These are phyloP conservation scores for Heracleum sosnowskyi DNA, from an alignment of 129 eudicot genomes.

Conservation along the genomic window DNA sequence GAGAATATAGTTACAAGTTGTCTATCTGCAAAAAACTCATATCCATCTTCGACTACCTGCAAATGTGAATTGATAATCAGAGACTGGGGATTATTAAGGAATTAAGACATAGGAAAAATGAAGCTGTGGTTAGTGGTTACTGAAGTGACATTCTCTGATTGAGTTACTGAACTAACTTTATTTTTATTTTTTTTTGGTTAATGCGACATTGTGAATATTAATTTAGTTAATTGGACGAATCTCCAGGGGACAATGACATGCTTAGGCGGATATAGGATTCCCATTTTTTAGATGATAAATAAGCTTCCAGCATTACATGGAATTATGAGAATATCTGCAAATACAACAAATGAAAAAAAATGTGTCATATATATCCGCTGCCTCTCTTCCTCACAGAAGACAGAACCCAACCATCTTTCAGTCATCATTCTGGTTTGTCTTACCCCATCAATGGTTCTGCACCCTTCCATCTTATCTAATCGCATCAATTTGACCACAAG, in stretches of 20 bases:
- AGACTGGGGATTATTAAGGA: not conserved
- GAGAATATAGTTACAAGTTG: constrained; percentile 10
- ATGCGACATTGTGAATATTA: not conserved
- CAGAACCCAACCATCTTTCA: not conserved
- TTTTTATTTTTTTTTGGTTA: not conserved
- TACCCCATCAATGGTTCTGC: not conserved
- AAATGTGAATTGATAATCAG: not conserved
- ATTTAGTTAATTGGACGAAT: not conserved
- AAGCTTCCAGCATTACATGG: too few species aligned
- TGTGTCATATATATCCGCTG: too few species aligned
- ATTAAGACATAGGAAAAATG: not conserved
- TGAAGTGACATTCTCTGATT: not conserved
- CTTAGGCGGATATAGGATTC: not conserved
- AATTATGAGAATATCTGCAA: too few species aligned
- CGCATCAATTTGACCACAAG: not conserved
- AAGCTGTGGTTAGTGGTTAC: not conserved
- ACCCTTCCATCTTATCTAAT: not conserved
- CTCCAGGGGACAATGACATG: not conserved
- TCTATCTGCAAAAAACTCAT: constrained; percentile 11
- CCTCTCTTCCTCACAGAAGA: not conserved
- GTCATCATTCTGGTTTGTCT: not conserved
- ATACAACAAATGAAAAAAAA: too few species aligned
- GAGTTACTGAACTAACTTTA: not conserved
- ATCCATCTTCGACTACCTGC: constrained; percentile 18
- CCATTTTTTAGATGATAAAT: too few species aligned